Evolutionary conservation across 768 basidiomycete genomes (phyloP).

Genomic region (Pisolithus sp.): DNA sequence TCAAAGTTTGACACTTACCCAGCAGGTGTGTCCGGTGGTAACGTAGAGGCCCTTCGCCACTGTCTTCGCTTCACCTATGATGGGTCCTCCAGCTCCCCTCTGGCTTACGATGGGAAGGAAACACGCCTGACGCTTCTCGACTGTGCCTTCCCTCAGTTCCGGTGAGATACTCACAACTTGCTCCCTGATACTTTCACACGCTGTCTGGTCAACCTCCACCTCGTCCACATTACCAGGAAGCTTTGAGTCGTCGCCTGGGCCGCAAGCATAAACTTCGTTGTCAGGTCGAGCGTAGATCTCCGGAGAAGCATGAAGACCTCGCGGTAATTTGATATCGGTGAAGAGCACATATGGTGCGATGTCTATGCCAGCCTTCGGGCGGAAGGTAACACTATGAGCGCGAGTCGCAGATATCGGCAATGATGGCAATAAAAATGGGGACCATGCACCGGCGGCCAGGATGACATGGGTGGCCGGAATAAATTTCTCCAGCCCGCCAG

Average conservation of each 20-base stretch:
- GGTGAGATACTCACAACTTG: constrained; percentile 57
- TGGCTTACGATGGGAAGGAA: constrained; percentile 61
- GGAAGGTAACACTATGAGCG: constrained; percentile 69
- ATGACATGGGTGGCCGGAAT: constrained; percentile 64
- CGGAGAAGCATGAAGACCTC: constrained; percentile 35
- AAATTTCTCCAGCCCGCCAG: constrained; percentile 20
- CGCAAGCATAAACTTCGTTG: constrained; percentile 72
- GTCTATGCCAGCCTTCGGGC: constrained; percentile 33
- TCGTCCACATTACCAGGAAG: constrained; percentile 69
- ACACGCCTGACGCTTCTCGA: constrained; percentile 64
- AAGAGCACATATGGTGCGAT: constrained; percentile 79
- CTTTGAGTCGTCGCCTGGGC: constrained; percentile 65
- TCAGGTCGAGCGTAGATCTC: constrained; percentile 71
- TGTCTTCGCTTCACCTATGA: constrained; percentile 55
- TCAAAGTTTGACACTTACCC: constrained; percentile 41
- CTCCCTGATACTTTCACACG: constrained; percentile 49
- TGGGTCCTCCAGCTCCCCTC: constrained; percentile 51
- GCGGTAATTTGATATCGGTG: constrained; percentile 56
- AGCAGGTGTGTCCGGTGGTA: constrained; percentile 75
- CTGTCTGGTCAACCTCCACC: constrained; percentile 50
- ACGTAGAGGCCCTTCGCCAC: constrained; percentile 62
- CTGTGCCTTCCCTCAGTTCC: constrained; percentile 46
- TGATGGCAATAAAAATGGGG: constrained; percentile 47
- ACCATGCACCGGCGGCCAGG: constrained; percentile 86
- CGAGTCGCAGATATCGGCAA: constrained; percentile 60